A percentile compares a stretch with the other conserved stretches of the same genome.
phyloP scores from a whole-genome alignment of 2,329 filamentous ascomycete species.

The Aspergillus hiratsukae region DNA sequence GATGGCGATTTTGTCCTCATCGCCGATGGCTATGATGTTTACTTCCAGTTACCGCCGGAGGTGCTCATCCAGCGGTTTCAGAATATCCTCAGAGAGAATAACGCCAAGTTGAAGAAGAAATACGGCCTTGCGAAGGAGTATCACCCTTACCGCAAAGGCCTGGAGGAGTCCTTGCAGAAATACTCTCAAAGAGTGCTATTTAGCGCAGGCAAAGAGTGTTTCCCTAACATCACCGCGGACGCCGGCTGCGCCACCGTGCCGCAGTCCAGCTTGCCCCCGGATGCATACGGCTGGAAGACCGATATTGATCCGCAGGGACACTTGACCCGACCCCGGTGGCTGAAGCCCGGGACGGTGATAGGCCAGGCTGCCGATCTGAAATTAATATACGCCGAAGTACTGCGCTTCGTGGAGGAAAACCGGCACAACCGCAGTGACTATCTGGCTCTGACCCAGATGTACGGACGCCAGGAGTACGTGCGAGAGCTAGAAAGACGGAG shows the following conservation, averaged over 20 bases:
- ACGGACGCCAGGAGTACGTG: constrained; percentile 50
- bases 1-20: constrained; percentile 61
- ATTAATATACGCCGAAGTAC: constrained; percentile 42
- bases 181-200: constrained; percentile 55
- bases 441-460: constrained; percentile 49
- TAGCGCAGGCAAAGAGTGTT: constrained; percentile 52
- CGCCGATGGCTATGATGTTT: constrained; percentile 60
- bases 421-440: constrained; percentile 38
- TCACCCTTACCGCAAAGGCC: constrained; percentile 12
- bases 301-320: constrained; percentile 34
- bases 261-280: constrained; percentile 46
- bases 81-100: constrained; percentile 49
- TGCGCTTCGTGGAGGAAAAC: constrained; percentile 34
- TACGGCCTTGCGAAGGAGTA: constrained; percentile 42
- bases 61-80: constrained; percentile 61
- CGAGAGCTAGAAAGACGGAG: constrained; percentile 40
- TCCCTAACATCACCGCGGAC: constrained; percentile 39
- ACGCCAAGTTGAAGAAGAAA: constrained; percentile 47
- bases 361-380: constrained; percentile 49
- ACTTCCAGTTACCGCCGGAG: constrained; percentile 62
- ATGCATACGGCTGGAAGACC: constrained; percentile 46
- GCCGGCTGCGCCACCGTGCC: constrained; percentile 52
- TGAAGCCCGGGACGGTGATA: constrained; percentile 48
- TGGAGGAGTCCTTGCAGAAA: constrained; percentile 30
- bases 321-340: constrained; percentile 44